phyloP scores from a whole-genome alignment of 2,329 filamentous ascomycete species.

The Torrubiellomyces zombiae region DNA sequence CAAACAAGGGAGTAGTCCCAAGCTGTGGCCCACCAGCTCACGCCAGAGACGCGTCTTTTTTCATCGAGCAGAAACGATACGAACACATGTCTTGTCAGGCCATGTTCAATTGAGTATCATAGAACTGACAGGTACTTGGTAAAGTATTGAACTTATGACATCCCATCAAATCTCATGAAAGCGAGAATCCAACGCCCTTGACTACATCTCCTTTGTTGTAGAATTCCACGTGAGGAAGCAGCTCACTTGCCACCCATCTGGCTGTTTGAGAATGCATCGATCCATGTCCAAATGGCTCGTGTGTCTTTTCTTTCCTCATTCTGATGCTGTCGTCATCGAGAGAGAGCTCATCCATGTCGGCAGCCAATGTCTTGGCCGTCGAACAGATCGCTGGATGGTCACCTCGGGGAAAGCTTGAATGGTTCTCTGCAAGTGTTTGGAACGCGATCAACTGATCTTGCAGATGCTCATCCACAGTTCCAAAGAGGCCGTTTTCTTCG shows the following conservation, averaged over 20 bases:
- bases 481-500: slow-evolving; percentile 24
- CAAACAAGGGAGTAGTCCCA: no score
- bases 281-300: slow-evolving; percentile 38
- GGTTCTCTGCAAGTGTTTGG: slow-evolving; percentile 38
- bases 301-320: slow-evolving; percentile 25
- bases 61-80: no score
- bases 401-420: slow-evolving; percentile 26
- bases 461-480: slow-evolving; percentile 37
- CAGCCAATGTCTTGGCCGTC: no score
- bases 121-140: neutral
- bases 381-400: slow-evolving; percentile 6
- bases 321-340: slow-evolving; percentile 9
- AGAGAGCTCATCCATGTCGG: slow-evolving; percentile 1
- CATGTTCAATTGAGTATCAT: no score
- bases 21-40: no score
- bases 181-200: slow-evolving; percentile 23
- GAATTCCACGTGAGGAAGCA: slow-evolving; percentile 32
- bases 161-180: slow-evolving; percentile 2
- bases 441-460: slow-evolving; percentile 47
- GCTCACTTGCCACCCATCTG: slow-evolving; percentile 37
- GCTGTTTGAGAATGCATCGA: slow-evolving; percentile 41
- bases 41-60: no score
- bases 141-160: neutral
- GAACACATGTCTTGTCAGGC: no score
- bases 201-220: slow-evolving; percentile 33